These are phyloP conservation scores for Auricularia sp. DNA, from an alignment of 768 basidiomycete genomes.

Conservation along the genomic window DNA sequence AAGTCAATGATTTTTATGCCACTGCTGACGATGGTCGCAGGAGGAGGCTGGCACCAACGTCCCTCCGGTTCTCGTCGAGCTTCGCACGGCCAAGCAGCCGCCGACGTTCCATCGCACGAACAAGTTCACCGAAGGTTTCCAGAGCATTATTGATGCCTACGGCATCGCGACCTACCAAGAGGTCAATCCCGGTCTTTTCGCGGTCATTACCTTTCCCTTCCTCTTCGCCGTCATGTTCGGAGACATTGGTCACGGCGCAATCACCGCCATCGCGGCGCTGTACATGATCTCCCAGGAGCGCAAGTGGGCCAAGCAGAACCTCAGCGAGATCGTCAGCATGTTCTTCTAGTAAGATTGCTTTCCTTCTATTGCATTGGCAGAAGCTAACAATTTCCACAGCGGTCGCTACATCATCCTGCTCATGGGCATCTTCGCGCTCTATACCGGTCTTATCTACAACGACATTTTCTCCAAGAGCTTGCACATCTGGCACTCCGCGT, in stretches of 20 bases:
- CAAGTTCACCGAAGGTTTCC: slow-evolving; percentile 95
- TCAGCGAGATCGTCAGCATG: slow-evolving; percentile 77
- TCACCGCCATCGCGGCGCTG: slow-evolving; percentile 66
- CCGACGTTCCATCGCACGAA: slow-evolving; percentile 93
- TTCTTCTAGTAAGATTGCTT: slow-evolving; percentile 80
- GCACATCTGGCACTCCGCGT: slow-evolving; percentile 79
- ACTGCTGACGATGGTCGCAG: slow-evolving; percentile 6
- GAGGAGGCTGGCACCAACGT: slow-evolving; percentile 91
- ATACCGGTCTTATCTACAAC: slow-evolving; percentile 97
- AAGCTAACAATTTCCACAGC: slow-evolving; percentile 31
- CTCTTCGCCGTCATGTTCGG: slow-evolving; percentile 99
- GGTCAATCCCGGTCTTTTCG: slow-evolving; percentile 92
- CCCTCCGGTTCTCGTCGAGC: slow-evolving; percentile 84
- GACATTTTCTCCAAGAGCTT: slow-evolving; percentile 95
- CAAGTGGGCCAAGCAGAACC: slow-evolving; percentile 58
- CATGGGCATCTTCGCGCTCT: slow-evolving; percentile 96
- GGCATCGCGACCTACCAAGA: slow-evolving; percentile 93
- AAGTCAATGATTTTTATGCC: slow-evolving; percentile 25
- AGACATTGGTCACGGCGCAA: slow-evolving; percentile 90
- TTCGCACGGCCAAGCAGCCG: slow-evolving; percentile 82
- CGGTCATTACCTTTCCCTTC: slow-evolving; percentile 91
- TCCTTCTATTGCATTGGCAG: slow-evolving; percentile 10
- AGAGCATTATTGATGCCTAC: slow-evolving; percentile 96
- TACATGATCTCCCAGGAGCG: slow-evolving; percentile 85
- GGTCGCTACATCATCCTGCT: slow-evolving; percentile 97